Evolutionary conservation across 2,329 filamentous ascomycete species (phyloP), one percentile per base, ranked within the genome.

Genomic region (Stagonosporopsis cucurbitacearum): DNA sequence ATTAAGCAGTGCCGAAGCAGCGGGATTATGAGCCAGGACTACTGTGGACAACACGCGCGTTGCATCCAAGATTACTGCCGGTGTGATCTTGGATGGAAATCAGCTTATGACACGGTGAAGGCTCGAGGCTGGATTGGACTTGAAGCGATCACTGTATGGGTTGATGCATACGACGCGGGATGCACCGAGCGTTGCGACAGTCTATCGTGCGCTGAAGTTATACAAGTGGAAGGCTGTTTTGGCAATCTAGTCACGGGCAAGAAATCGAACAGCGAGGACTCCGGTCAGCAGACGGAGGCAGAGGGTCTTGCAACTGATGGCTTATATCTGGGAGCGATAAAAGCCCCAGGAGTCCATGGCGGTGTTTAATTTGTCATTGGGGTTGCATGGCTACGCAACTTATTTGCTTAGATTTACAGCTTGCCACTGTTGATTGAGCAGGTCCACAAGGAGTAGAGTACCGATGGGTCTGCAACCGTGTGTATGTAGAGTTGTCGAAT

Each of bases 111-210:
- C 39, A 11, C 36, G n/a, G 5, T 20, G 1, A 35, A 22, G 26
- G 20, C 43, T 44, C 48, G 54, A 22, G 54, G 54, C 3, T 57
- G 54, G 54, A 50, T 22, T 2, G 54, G 54, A 7, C 54, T 57
- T 26, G 54, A 57, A 15, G 47, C 30, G 19, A 42, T 57, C 25
- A 57, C 54, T 17, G 54, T 57, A 3, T 55, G 53, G 53, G 23
- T 30, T 20, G 47, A 46, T 15, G 22, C 17, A 7, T 6, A 46
- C 5, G 9, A 17, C 6, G 12, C 13, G 9, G 48, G 54, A 13
- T 57, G 54, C 39, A 33, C 54, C 19, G 25, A 40, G 43, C 54
- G 42, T 22, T 57, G 54, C n/a, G 23, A 52, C 26, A 57, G 20
- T 32, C 17, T 57, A 17, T 47, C 54, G 6, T 57, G 54, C 19